Evolutionary conservation across 2,329 filamentous ascomycete genomes (phyloP), one percentile per base, ranked within the genome.

Genomic region (Capronia americana): DNA sequence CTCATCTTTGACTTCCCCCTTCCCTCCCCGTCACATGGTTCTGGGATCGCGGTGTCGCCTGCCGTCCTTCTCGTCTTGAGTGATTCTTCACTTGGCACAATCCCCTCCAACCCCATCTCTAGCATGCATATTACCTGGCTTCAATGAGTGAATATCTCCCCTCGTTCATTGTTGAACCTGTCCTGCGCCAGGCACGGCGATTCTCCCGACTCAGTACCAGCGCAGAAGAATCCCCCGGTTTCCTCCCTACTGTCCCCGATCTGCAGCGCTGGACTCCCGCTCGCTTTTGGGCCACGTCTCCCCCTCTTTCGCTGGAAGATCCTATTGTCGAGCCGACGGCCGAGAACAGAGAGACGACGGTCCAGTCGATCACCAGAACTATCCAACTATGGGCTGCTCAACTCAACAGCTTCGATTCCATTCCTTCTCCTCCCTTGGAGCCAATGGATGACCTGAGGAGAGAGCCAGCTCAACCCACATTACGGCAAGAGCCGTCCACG

Each of bases 91-190:
- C 28, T 20, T 17, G 28, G 4, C 11, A 55, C n/a, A 7, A 20
- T 17, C 12, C 28, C 3, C 44, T 34, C n/a, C n/a, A 10, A 61
- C 24, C n/a, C 20, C 41, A 44, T 57, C 32, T 38, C 53, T 60
- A 61, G 51, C 50, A 68, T 68, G 66, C 58, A 41, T 44, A 58
- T 46, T 34, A 17, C 30, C 41, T 34, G 55, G 32, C 44, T 66
- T 72, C 73, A 76, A 83, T 83, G 80, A 82, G 76, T 74, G 76
- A 77, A 71, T 79, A 79, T 57, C 75, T 82, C 59, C 75, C 75
- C 32, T 80, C 80, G 48, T 76, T 80, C 64, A 72, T 82, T 56
- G 77, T 79, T 66, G 80, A 81, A 71, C 76, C 79, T 57, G 77
- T 79, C 69, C 72, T 81, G 69, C 79, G 79, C 69, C 77, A 78